Evolutionary conservation across 148 eudicot species (phyloP), one percentile per base, ranked within the genome.

Genomic region (Pouteria glomerata): DNA sequence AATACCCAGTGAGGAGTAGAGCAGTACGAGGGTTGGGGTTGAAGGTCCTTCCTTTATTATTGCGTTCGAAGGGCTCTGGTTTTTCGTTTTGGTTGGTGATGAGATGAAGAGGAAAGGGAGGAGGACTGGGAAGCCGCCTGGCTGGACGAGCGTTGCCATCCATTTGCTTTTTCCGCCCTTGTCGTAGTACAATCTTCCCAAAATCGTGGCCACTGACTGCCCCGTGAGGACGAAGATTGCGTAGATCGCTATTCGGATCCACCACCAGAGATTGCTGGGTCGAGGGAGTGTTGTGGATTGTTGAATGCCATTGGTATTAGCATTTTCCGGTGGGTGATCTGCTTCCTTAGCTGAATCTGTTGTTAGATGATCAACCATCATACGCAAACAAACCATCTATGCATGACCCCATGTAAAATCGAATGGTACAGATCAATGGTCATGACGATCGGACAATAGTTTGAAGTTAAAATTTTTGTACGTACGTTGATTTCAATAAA

Each of bases 151-250:
- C 0, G 89, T 67, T 29, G 76, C 78, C 57, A 77, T 63, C 81
- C 86, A 79, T 44, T 69, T 79, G 72, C 83, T 69, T 12, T 82
- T 83, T 34, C 87, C 90, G 8, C 90, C 90, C 41, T 81, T 77
- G 67, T 63, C 77, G 31, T 52, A 86, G 71, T 86, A 86, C 3
- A 86, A 29, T 57, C 84, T 72, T 21, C 83, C 85, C 50, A 83
- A 59, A 27, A 86, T 74, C 1, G 69, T 69, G 7, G 85, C 90
- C 8, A 34, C 72, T n/a, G 83, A 73, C 39, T 86, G 87, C 27
- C 84, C 80, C 18, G 68, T 14, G 19, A 86, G 82, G 64, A 83
- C 68, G 24, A 75, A 71, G 47, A 83, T 6, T 27, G 77, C 47
- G 66, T 74, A 81, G 31, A 76, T 16, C 16, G 75, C 63, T 27